A percentile compares a stretch with the other conserved stretches of the same genome.
phyloP scores from a whole-genome alignment of 306 rosid species.

The Vicia villosa region DNA sequence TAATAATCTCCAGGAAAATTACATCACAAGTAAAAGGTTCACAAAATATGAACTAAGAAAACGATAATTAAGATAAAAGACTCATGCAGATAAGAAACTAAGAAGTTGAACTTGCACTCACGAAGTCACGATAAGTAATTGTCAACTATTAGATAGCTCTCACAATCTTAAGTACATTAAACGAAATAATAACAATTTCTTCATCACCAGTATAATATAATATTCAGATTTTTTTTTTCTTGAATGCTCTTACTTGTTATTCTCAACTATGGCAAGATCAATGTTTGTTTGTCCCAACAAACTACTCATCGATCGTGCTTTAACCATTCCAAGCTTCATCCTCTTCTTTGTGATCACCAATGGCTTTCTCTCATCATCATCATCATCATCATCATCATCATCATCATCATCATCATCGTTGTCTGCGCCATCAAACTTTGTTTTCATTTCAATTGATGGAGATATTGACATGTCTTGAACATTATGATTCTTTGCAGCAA shows the following conservation, averaged over 20 bases:
- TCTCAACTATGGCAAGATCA: conserved; percentile 19
- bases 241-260: conserved; percentile 33
- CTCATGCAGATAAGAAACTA: not conserved
- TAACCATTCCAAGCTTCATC: conserved; percentile 73
- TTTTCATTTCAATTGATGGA: conserved; percentile 13
- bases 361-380: conserved; percentile 36
- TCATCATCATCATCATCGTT: no score
- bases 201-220: not conserved
- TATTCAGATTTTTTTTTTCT: not conserved
- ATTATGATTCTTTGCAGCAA: not conserved
- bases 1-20: no score
- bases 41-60: not conserved
- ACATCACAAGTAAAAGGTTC: not conserved
- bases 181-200: conserved; percentile 33
- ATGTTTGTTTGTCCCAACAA: conserved; percentile 66
- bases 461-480: not conserved
- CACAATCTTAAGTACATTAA: no score
- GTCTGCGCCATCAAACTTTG: not conserved
- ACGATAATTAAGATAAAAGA: not conserved
- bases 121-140: no score
- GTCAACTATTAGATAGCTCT: no score
- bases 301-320: conserved; percentile 87
- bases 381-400: no score
- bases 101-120: conserved; percentile 31
- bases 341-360: conserved; percentile 32